A percentile compares a stretch with the other conserved stretches of the same genome.
phyloP scores from a whole-genome alignment of 1,284 basidiomycete genomes.

The Ustilago crameri region DNA sequence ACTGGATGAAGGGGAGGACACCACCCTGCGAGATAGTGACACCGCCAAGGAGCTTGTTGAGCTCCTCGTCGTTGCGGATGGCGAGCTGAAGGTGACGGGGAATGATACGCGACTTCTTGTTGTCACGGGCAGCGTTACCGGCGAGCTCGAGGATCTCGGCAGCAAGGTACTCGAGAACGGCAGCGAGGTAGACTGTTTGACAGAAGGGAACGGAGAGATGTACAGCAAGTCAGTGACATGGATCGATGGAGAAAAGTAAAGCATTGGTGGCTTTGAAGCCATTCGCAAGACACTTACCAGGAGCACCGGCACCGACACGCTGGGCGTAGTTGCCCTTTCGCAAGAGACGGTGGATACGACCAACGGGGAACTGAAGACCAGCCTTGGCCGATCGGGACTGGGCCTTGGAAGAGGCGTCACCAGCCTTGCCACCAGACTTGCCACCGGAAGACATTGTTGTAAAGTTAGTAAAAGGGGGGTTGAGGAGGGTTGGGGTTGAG shows the following conservation, averaged over 20 bases:
- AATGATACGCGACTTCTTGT: conserved; percentile 94
- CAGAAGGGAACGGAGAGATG: neutral
- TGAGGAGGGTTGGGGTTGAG: conserved; percentile 2
- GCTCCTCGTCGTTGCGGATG: conserved; percentile 94
- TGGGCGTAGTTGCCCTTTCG: conserved; percentile 86
- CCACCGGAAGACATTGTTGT: conserved; percentile 68
- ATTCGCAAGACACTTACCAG: conserved; percentile 72
- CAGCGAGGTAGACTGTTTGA: conserved; percentile 82
- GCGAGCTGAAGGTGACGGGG: conserved; percentile 91
- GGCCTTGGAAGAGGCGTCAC: conserved; percentile 70
- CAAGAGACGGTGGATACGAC: conserved; percentile 93
- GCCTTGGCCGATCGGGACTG: conserved; percentile 80
- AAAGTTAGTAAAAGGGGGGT: conserved; percentile 28
- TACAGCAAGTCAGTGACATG: neutral
- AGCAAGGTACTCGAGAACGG: conserved; percentile 88
- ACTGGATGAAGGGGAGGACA: conserved; percentile 93
- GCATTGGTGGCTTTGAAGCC: neutral
- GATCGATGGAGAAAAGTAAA: neutral
- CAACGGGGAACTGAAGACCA: conserved; percentile 85
- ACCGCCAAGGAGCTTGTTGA: conserved; percentile 73
- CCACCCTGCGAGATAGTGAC: conserved; percentile 80
- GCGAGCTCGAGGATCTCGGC: conserved; percentile 92
- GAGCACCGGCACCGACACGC: conserved; percentile 79
- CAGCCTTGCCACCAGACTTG: conserved; percentile 70
- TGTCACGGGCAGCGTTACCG: conserved; percentile 96